Evolutionary conservation across 2,329 filamentous ascomycete genomes (phyloP).

Genomic region (Herpotrichia juniperi): DNA sequence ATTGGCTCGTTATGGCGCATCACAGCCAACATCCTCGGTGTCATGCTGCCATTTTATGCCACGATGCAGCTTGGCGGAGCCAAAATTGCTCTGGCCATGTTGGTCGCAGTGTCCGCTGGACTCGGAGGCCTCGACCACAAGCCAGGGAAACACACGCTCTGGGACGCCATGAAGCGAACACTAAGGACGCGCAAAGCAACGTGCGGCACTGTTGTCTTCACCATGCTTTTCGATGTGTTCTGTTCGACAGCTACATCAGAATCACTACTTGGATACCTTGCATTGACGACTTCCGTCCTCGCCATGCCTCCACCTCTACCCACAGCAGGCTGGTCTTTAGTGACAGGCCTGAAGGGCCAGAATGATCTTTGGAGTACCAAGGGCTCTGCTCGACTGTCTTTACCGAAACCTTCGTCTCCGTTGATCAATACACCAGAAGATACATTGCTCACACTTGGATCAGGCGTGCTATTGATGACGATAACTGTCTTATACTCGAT

Average conservation of each 20-base stretch:
- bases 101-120: slow-evolving; percentile 55
- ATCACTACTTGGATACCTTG: slow-evolving; percentile 54
- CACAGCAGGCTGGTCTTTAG: slow-evolving; percentile 37
- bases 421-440: slow-evolving; percentile 48
- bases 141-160: slow-evolving; percentile 38
- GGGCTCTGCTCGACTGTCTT: slow-evolving; percentile 25
- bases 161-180: slow-evolving; percentile 40
- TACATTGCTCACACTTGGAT: slow-evolving; percentile 49
- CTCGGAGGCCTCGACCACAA: slow-evolving; percentile 43
- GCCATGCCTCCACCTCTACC: slow-evolving; percentile 57
- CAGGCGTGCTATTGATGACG: slow-evolving; percentile 46
- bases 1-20: slow-evolving; percentile 25
- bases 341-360: slow-evolving; percentile 26
- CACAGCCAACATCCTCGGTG: slow-evolving; percentile 44
- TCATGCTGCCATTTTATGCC: slow-evolving; percentile 63
- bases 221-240: slow-evolving; percentile 40
- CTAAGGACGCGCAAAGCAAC: slow-evolving; percentile 46
- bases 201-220: slow-evolving; percentile 40
- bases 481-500: slow-evolving; percentile 45
- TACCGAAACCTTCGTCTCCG: slow-evolving; percentile 40
- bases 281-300: slow-evolving; percentile 54
- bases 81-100: slow-evolving; percentile 58
- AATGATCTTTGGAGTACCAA: slow-evolving; percentile 29
- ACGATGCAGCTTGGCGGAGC: slow-evolving; percentile 61
- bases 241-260: slow-evolving; percentile 22